phyloP scores from a whole-genome alignment of 2,329 filamentous ascomycete genomes.

The Alternaria burnsii region DNA sequence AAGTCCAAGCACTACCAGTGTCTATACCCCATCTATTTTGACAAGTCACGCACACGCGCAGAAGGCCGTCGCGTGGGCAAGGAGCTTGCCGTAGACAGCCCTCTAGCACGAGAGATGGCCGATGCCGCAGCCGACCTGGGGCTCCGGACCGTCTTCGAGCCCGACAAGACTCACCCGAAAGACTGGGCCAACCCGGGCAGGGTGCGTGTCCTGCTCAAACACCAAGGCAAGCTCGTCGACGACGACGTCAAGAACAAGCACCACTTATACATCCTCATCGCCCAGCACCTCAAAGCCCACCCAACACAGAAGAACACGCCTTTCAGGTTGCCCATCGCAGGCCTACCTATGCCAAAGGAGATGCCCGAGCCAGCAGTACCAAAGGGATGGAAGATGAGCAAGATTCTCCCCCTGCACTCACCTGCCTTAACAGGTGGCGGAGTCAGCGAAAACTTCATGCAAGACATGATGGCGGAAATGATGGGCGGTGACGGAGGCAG shows the following conservation, averaged over 20 bases:
- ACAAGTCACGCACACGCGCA: slow-evolving; percentile 74
- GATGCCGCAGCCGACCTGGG: slow-evolving; percentile 74
- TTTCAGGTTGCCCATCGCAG: slow-evolving; percentile 75
- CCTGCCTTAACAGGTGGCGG: slow-evolving; percentile 91
- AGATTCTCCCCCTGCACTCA: slow-evolving; percentile 84
- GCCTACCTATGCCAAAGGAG: slow-evolving; percentile 71
- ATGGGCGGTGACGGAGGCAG: slow-evolving; percentile 52
- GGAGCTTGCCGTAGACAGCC: slow-evolving; percentile 79
- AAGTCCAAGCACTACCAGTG: slow-evolving; percentile 81
- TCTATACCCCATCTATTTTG: slow-evolving; percentile 96
- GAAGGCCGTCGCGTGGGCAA: slow-evolving; percentile 81
- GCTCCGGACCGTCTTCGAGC: slow-evolving; percentile 81
- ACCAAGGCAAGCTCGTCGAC: slow-evolving; percentile 62
- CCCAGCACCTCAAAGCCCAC: slow-evolving; percentile 76
- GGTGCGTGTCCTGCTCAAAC: slow-evolving; percentile 79
- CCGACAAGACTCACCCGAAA: slow-evolving; percentile 90
- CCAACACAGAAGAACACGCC: slow-evolving; percentile 78
- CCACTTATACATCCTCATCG: slow-evolving; percentile 84
- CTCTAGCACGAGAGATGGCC: slow-evolving; percentile 87
- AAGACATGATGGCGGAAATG: slow-evolving; percentile 98
- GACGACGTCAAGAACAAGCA: slow-evolving; percentile 76
- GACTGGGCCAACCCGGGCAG: slow-evolving; percentile 98
- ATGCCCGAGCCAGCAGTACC: slow-evolving; percentile 74
- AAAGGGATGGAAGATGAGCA: slow-evolving; percentile 88
- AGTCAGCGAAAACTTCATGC: slow-evolving; percentile 91